Evolutionary conservation across 352 stramenopile genomes (phyloP), one percentile per base, ranked within the genome.

Genomic region (Globisporangium abappressorium): DNA sequence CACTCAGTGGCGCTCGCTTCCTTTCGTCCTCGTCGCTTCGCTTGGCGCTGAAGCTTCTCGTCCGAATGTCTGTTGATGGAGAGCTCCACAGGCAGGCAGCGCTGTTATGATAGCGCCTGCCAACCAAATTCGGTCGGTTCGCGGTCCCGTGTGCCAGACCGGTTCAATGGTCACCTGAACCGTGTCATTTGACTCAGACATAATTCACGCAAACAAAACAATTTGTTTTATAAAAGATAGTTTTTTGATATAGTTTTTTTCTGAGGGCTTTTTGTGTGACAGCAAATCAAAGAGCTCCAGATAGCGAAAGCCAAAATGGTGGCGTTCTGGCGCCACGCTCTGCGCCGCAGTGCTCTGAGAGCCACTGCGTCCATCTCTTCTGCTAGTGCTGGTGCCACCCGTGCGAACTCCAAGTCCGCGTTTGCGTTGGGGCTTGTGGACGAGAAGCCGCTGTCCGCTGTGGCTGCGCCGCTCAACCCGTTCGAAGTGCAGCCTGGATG

Each of bases 401-500:
- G 62, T 53, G 9, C 64, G 55, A 14, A 64, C 64, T 69, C 64
- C n/a, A 64, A 33, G 4, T 70, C 77, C 22, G 72, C 69, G 4
- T 75, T 84, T 56, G 77, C 80, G 15, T 68, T 80, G 1, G 74
- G 77, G 0, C 55, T 84, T 1, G 64, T 59, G 7, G 41, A 51
- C 24, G 55, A 79, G 66, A 33, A 64, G 55, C 33, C 15, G 5
- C 18, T 58, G 8, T 53, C 62, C 43, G 18, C 43, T 6, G 43
- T 3, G 4, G 43, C 43, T 14, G 26, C 7, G 22, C n/a, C 56
- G 1, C 60, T 68, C 28, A 89, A 90, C 59, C 80, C 84, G 30
- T 92, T 89, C 53, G 75, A 78, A 34, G 71, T 87, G 43, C 59
- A 76, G 54, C 53, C 75, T 7, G 80, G 73, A 5, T 80, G 78